Base-by-base conservation (phyloP, 352 stramenopile genomes). In the Globisporangium nodosum region DNA sequence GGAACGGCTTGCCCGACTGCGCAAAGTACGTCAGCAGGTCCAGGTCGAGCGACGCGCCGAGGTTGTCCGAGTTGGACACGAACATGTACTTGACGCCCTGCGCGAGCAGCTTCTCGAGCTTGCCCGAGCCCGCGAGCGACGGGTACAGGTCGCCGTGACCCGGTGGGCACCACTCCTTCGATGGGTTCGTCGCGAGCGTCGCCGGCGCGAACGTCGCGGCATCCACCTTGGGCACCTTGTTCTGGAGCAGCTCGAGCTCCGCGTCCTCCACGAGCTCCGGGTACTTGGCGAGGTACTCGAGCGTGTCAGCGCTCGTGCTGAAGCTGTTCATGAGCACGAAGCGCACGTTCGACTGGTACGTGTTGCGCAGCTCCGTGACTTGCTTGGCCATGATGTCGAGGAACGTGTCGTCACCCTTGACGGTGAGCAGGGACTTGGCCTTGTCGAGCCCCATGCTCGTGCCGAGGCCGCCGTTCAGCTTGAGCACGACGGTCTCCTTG, bases 181-280 rank as follows among this genome's bases (percentile, higher is more conserved):
- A 81, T 24, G 78, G 64, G 73, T 92, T 91, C 18, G 70, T 21
- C 43, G 60, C 50, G 60, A 75, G 81, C 33, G 68, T 77, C 42
- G 85, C 85, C 15, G 85, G 85, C 60, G 69, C 67, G 49, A 94
- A 74, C 21, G 88, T 98, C 47, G 68, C 78, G 16, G 89, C 91
- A 78, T 97, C 80, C 24, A 98, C 73, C 76, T 98, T 98, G 37
- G 95, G 95, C 47, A 98, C 96, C 82, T 99, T 99, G 78, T 99
- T 99, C 79, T 99, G 96, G 53, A 99, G 67, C 64, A 99, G 93
- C 84, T 99, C 96, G 20, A 99, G 78, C 60, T 96, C 94, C 45
- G 97, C 85, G 67, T 99, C 96, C 43, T 90, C 88, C 20, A 94
- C 81, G 42, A 99, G 74, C 69, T 94, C 85, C 3, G 85, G 83